phyloP scores from a whole-genome alignment of 1,284 basidiomycete genomes.

The Rhodotorula mucilaginosa region DNA sequence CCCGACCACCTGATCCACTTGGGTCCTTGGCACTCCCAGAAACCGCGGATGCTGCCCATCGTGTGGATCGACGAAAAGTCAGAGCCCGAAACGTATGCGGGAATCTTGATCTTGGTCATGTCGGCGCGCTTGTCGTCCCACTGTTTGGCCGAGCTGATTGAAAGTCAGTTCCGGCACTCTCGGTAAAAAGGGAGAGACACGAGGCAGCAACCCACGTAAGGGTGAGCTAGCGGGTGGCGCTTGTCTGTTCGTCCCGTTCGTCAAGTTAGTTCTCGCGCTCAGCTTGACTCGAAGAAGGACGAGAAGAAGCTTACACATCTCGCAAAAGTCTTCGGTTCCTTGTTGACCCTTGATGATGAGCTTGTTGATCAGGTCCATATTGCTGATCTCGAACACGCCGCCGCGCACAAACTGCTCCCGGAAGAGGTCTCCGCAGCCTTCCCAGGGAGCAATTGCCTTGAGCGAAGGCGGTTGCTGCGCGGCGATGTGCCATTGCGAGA shows the following conservation, averaged over 20 bases:
- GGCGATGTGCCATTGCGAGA: conserved; percentile 42
- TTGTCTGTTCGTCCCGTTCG: neutral
- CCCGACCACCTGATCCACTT: conserved; percentile 40
- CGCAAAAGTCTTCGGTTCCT: conserved; percentile 35
- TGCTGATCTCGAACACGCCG: conserved; percentile 36
- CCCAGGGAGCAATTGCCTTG: conserved; percentile 45
- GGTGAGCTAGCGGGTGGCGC: neutral
- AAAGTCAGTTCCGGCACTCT: neutral
- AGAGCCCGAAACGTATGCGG: conserved; percentile 42
- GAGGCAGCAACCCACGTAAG: conserved; percentile 1
- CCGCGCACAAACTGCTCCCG: conserved; percentile 40
- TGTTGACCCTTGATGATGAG: conserved; percentile 39
- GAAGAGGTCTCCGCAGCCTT: conserved; percentile 39
- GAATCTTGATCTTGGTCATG: conserved; percentile 43
- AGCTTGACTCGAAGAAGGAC: no score
- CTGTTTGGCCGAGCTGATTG: neutral
- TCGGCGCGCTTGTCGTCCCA: conserved; percentile 42
- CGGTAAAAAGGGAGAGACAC: neutral
- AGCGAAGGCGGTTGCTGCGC: conserved; percentile 42
- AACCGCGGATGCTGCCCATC: conserved; percentile 38
- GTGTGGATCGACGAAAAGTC: conserved; percentile 39
- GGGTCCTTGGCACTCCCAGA: conserved; percentile 34
- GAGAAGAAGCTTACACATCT: conserved; percentile 25
- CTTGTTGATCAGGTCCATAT: conserved; percentile 40
- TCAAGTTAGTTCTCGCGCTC: no score